Evolutionary conservation across 139 green algal genomes (phyloP).

Genomic region (Yamagishiella unicocca): DNA sequence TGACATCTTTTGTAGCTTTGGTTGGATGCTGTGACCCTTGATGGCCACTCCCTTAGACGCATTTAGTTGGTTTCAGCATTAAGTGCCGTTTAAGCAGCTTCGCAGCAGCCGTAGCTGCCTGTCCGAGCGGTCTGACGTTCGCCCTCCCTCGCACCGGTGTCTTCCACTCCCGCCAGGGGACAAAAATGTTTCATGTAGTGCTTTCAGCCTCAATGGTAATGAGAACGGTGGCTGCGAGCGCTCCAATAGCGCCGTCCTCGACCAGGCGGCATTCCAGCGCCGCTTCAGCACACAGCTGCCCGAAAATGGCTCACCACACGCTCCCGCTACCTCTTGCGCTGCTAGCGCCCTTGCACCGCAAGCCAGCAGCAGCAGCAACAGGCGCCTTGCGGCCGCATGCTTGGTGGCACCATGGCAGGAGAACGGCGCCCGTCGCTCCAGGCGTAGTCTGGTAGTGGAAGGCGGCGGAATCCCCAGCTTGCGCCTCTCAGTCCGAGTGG

Average conservation of each 20-base stretch:
- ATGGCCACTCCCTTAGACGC: too few species aligned
- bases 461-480: not conserved
- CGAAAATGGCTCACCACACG: not conserved
- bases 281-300: not conserved
- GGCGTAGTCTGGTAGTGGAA: not conserved
- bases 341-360: not conserved
- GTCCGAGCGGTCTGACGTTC: too few species aligned
- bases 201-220: not conserved
- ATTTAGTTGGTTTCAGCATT: too few species aligned
- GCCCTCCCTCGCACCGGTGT: too few species aligned
- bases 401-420: not conserved
- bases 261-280: not conserved
- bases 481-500: not conserved
- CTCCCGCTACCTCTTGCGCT: not conserved
- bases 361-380: not conserved
- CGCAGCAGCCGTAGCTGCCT: too few species aligned
- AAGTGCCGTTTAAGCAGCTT: too few species aligned
- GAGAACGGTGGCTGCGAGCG: not conserved
- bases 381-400: not conserved
- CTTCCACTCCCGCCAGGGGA: not conserved
- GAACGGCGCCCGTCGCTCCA: not conserved
- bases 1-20: too few species aligned
- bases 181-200: not conserved
- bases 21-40: too few species aligned
- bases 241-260: not conserved